A percentile compares a stretch with the other conserved stretches of the same genome.
Conservation (phyloP, 2,329 filamentous ascomycete species). For the Aspergillus sp. region DNA sequence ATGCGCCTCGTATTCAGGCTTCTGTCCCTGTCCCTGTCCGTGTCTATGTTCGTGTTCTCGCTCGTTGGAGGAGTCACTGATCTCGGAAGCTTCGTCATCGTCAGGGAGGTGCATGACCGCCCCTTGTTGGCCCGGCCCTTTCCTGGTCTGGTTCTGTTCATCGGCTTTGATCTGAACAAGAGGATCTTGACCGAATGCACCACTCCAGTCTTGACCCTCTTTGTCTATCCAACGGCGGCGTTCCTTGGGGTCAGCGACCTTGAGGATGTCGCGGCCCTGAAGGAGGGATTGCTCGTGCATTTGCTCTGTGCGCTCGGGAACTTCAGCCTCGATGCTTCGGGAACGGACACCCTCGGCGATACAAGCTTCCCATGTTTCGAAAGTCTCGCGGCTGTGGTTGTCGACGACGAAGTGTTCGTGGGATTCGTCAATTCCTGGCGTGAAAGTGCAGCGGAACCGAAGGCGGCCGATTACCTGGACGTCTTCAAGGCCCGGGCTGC, state of each 20-base stretch:
- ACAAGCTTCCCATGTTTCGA: constrained; percentile 92
- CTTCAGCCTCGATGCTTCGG: constrained; percentile 68
- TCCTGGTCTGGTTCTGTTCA: constrained; percentile 23
- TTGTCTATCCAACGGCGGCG: constrained; percentile 76
- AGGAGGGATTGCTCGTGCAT: constrained; percentile 80
- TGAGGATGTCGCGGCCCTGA: constrained; percentile 77
- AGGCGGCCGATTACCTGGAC: constrained; percentile 79
- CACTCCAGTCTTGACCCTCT: constrained; percentile 81
- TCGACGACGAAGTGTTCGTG: constrained; percentile 81
- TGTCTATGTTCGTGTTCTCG: constrained; percentile 16
- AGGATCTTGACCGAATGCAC: constrained; percentile 80
- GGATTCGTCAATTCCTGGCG: constrained; percentile 83
- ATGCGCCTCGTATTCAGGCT: not conserved
- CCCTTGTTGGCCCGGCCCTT: not conserved
- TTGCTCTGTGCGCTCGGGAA: constrained; percentile 70
- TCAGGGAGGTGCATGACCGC: constrained; percentile 2
- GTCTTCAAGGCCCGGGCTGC: constrained; percentile 70
- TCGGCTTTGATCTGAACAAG: constrained; percentile 51
- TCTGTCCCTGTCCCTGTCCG: not conserved
- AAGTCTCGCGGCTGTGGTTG: constrained; percentile 88
- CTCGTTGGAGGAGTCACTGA: constrained; percentile 19
- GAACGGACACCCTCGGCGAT: constrained; percentile 79
- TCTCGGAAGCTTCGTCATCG: constrained; percentile 5
- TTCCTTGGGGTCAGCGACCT: constrained; percentile 63
- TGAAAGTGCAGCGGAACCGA: constrained; percentile 78